A percentile compares a stretch with the other conserved stretches of the same genome.
Evolutionary conservation across 2,329 filamentous ascomycete genomes (phyloP).

Genomic region (Whalleya microplaca): DNA sequence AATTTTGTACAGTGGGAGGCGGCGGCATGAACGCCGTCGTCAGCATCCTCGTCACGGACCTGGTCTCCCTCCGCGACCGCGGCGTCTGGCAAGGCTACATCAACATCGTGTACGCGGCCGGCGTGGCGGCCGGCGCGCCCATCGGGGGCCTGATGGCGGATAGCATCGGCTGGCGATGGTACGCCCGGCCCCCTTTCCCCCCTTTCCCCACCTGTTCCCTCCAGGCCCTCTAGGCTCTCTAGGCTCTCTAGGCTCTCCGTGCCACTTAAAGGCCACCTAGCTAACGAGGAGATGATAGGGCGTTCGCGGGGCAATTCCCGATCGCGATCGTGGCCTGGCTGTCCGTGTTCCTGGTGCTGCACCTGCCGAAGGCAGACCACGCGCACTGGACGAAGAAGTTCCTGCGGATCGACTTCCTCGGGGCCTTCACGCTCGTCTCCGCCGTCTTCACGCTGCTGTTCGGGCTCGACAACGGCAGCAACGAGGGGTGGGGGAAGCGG

Average conservation of each 20-base stretch:
- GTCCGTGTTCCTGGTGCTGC: conserved; percentile 64
- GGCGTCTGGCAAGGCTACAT: conserved; percentile 46
- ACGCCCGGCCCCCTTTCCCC: conserved; percentile 30
- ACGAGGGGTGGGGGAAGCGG: conserved; percentile 66
- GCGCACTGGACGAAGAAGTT: conserved; percentile 69
- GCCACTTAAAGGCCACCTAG: too few species aligned
- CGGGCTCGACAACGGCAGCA: conserved; percentile 74
- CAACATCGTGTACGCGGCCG: conserved; percentile 39
- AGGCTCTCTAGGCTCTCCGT: too few species aligned
- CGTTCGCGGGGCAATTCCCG: conserved; percentile 73
- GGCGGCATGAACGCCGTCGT: conserved; percentile 44
- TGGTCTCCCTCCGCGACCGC: conserved; percentile 52
- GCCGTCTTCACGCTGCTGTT: conserved; percentile 69
- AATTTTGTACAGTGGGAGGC: conserved; percentile 20
- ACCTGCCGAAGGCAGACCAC: conserved; percentile 61
- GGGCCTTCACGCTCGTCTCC: conserved; percentile 66
- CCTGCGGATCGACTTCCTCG: conserved; percentile 71
- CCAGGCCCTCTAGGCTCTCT: too few species aligned
- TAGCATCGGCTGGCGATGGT: conserved; percentile 48
- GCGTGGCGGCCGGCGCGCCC: conserved; percentile 40
- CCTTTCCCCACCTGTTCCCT: too few species aligned
- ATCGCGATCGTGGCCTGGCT: conserved; percentile 68
- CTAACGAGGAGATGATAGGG: conserved; percentile 46
- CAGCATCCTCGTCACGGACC: conserved; percentile 53
- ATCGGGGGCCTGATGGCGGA: conserved; percentile 37